Base-by-base conservation (phyloP, 1,284 basidiomycete genomes). In the Mixia osmundae region DNA sequence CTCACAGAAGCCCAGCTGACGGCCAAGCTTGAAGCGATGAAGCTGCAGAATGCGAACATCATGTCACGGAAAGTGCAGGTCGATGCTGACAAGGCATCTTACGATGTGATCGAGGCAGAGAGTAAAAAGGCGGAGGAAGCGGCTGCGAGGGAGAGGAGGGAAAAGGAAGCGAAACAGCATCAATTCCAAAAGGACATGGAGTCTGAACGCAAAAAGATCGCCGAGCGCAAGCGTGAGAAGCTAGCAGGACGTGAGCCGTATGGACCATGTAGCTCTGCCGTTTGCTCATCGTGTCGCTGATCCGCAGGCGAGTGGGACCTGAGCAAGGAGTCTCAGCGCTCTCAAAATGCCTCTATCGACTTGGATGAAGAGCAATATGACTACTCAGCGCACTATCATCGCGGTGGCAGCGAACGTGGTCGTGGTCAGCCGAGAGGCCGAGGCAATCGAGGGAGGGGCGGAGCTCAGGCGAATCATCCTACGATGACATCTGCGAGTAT, bases 101-200 rank as follows among this genome's bases (percentile, higher is more conserved):
- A 8, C 21, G 24, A 22, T 7, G 11, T n/a, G 10, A 15, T 12
- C 7, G 33, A n/a, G n/a, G 8, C 9, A n/a, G 23, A 22, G n/a
- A 24, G 23, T 11, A n/a, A 25, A 25, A 32, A 35, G 22, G 16
- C 19, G 19, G n/a, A 33, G 24, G 15, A 36, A 37, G 19, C 7
- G 8, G 21, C 14, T 10, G 36, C 38, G n/a, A 18, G 14, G 25
- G 35, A 38, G 19, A 18, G 24, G n/a, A 18, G 14, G 25, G 35
- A 38, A 26, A 18, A 20, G n/a, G 21, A 34, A 34, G 33, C 33
- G 7, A 14, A n/a, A n/a, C 21, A 16, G 11, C 24, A 24, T 8
- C 22, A 12, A 58, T 50, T 3, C 47, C 50, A 37, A 43, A 16
- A 18, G 38, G 21, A 22, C 35, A 33, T 36, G 9, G 27, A 20